A percentile compares a stretch with the other conserved stretches of the same genome.
Evolutionary conservation across 1,139 yeast genomes (phyloP).

Genomic region (Blastobotrys indianensis): DNA sequence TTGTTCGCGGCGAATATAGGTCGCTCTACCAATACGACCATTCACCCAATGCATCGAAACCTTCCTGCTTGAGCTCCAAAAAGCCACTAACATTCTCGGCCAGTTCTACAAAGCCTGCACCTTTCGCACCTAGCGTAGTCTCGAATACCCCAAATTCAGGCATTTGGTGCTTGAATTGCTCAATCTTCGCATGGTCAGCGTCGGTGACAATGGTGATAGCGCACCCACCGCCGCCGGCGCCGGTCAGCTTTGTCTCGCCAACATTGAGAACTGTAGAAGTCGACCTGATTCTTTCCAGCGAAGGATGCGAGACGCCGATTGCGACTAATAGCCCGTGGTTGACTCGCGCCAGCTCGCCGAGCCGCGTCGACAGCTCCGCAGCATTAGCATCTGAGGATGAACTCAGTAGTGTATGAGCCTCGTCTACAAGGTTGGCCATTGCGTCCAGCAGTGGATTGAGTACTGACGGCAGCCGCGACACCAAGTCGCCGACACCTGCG

Average conservation of each 20-base stretch:
- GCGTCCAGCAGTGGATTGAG: slow-evolving; percentile 53
- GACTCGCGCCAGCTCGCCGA: slow-evolving; percentile 65
- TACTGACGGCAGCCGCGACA: slow-evolving; percentile 49
- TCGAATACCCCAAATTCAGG: slow-evolving; percentile 64
- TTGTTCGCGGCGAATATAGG: no score
- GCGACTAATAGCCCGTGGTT: slow-evolving; percentile 87
- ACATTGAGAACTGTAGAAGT: slow-evolving; percentile 54
- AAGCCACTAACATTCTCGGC: not conserved
- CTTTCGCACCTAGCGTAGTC: slow-evolving; percentile 83
- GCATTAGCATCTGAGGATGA: not conserved
- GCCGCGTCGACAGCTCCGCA: slow-evolving; percentile 14
- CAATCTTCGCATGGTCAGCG: slow-evolving; percentile 38
- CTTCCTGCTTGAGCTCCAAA: not conserved
- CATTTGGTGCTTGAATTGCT: slow-evolving; percentile 33
- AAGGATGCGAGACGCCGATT: slow-evolving; percentile 89
- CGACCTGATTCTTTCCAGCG: slow-evolving; percentile 64
- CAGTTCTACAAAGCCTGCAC: slow-evolving; percentile 47
- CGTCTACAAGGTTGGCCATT: slow-evolving; percentile 44
- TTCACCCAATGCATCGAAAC: not conserved
- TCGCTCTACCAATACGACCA: not conserved
- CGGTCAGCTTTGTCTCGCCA: slow-evolving; percentile 92
- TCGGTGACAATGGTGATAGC: slow-evolving; percentile 77
- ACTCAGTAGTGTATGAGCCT: slow-evolving; percentile 48
- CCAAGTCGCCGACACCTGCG: slow-evolving; percentile 60
- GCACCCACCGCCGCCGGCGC: slow-evolving; percentile 99